Evolutionary conservation across 1,284 basidiomycete genomes (phyloP).

Genomic region (Ceratobasidium sp.): DNA sequence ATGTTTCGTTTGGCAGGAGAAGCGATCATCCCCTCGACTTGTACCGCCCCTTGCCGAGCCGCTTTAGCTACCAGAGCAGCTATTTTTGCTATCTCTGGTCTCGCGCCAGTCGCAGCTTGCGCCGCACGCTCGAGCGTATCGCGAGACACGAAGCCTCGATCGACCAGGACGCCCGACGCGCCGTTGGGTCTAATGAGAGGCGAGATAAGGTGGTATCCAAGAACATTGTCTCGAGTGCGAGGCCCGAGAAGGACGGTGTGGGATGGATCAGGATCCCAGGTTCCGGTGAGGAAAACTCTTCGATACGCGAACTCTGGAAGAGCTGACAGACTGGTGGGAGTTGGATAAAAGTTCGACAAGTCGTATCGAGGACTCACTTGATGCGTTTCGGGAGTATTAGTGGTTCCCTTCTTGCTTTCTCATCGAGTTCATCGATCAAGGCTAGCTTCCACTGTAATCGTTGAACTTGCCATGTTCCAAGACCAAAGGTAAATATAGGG

Average conservation of each 20-base stretch:
- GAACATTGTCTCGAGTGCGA: conserved; percentile 86
- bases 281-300: conserved; percentile 83
- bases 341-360: conserved; percentile 14
- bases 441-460: conserved; percentile 95
- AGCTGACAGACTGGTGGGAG: conserved; percentile 59
- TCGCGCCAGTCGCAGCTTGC: conserved; percentile 49
- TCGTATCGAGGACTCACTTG: conserved; percentile 74
- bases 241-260: conserved; percentile 88
- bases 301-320: conserved; percentile 91
- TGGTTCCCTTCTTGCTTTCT: conserved; percentile 87
- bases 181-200: conserved; percentile 84
- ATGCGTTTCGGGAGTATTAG: conserved; percentile 85
- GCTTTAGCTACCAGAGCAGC: conserved; percentile 56
- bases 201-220: conserved; percentile 89
- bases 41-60: conserved; percentile 65
- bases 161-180: conserved; percentile 82
- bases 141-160: conserved; percentile 87
- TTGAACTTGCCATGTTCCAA: conserved; percentile 93
- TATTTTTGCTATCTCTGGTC: conserved; percentile 62
- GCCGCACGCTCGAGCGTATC: conserved; percentile 55
- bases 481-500: conserved; percentile 90
- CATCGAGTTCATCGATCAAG: conserved; percentile 94
- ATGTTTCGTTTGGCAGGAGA: conserved; percentile 72
- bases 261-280: conserved; percentile 72
- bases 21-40: conserved; percentile 82